Conservation (phyloP, 345 rosid genomes). For the Erysimum cheiranthoides region DNA sequence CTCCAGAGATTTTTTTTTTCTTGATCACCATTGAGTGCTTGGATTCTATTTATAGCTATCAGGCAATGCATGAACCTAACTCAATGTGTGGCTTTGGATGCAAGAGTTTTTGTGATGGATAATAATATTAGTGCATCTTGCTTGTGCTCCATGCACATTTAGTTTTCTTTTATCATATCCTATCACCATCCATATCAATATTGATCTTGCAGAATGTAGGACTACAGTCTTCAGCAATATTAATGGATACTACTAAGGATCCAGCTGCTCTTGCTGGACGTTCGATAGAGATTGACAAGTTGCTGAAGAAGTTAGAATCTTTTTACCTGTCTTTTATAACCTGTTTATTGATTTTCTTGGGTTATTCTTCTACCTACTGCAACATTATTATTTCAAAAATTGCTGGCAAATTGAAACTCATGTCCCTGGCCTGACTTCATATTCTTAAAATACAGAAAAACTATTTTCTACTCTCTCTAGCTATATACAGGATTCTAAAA, state of each 20-base stretch:
- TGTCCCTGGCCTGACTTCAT: background rate
- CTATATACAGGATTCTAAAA: background rate
- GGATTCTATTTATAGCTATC: background rate
- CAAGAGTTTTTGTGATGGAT: background rate
- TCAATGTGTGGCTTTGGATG: background rate
- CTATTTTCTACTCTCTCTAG: too few species aligned
- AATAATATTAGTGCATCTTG: too few species aligned
- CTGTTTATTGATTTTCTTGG: background rate
- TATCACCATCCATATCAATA: too few species aligned
- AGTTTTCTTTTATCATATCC: too few species aligned
- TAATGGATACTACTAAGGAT: too few species aligned
- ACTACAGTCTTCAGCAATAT: too few species aligned
- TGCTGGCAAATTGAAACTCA: background rate
- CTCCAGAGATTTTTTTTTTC: background rate
- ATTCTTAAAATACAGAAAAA: too few species aligned
- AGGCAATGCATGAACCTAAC: background rate
- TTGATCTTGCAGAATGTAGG: too few species aligned
- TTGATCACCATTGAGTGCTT: too few species aligned
- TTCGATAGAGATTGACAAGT: background rate
- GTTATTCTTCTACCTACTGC: background rate
- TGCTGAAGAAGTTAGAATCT: background rate
- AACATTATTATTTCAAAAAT: too few species aligned
- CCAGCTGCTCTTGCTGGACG: background rate
- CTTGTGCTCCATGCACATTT: too few species aligned
- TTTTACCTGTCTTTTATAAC: background rate